Evolutionary conservation across 768 basidiomycete genomes (phyloP).

Genomic region (Melanogaster broomeanus): DNA sequence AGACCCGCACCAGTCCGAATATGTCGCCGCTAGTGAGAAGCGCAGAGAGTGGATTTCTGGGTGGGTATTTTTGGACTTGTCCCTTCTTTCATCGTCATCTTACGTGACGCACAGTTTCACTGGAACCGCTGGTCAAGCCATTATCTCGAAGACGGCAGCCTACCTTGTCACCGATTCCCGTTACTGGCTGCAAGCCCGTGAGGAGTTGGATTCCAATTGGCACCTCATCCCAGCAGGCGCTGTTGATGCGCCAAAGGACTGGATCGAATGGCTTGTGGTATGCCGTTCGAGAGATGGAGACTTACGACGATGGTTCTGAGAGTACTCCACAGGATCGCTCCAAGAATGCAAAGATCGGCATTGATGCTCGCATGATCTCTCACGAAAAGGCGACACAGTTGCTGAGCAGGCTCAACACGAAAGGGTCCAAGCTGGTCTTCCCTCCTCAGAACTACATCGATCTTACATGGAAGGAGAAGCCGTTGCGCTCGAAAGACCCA

Average conservation of each 20-base stretch:
- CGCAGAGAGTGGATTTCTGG: constrained; percentile 78
- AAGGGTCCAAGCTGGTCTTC: constrained; percentile 69
- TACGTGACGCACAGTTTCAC: constrained; percentile 48
- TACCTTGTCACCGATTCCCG: constrained; percentile 81
- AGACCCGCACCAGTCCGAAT: constrained; percentile 85
- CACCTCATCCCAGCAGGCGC: constrained; percentile 58
- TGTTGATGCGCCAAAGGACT: constrained; percentile 58
- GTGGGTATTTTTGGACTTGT: constrained; percentile 45
- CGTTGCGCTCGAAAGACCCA: constrained; percentile 61
- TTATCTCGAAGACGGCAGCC: constrained; percentile 65
- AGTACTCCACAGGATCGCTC: constrained; percentile 36
- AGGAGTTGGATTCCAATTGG: constrained; percentile 77
- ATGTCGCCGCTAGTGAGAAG: constrained; percentile 74
- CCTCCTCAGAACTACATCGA: constrained; percentile 86
- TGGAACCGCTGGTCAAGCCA: constrained; percentile 69
- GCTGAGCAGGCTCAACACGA: constrained; percentile 52
- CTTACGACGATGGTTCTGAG: constrained; percentile 1
- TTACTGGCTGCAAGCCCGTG: constrained; percentile 79
- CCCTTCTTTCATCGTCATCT: constrained; percentile 16
- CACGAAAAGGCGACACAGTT: constrained; percentile 68
- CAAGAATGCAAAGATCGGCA: constrained; percentile 59
- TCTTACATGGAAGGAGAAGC: constrained; percentile 78
- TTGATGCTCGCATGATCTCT: constrained; percentile 84
- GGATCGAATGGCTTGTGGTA: constrained; percentile 79
- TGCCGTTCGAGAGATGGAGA: constrained; percentile 20